Evolutionary conservation across 139 green algal genomes (phyloP).

Genomic region (Chlamydomonas applanata): DNA sequence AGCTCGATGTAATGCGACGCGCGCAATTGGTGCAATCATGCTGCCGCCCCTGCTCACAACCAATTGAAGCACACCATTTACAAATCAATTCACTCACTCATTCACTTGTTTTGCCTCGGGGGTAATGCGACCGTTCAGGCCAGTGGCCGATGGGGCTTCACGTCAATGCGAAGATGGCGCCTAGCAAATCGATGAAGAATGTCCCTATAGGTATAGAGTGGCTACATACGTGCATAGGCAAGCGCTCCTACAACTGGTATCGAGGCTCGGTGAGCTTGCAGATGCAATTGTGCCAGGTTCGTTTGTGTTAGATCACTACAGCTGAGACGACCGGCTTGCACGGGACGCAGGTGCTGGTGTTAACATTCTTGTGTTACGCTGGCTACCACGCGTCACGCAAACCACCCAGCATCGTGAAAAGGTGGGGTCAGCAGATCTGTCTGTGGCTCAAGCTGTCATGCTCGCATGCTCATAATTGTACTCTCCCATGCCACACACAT

Average conservation of each 20-base stretch:
- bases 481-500: not conserved
- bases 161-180: no score
- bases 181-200: no score
- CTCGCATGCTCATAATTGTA: no score
- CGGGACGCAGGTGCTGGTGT: constrained; percentile 64
- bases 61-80: no score
- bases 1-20: no score
- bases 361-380: constrained; percentile 91
- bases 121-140: no score
- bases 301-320: not conserved
- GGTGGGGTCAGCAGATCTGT: constrained; percentile 20
- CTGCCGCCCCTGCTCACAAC: no score
- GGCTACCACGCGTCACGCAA: constrained; percentile 91
- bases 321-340: not conserved
- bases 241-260: constrained; percentile 22
- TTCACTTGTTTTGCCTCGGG: no score
- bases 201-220: constrained; percentile 35
- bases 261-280: constrained; percentile 12
- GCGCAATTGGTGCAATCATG: no score
- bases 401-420: constrained; percentile 91
- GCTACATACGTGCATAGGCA: constrained; percentile 23
- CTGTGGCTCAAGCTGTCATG: no score
- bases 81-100: no score
- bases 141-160: no score
- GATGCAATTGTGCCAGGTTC: not conserved